Evolutionary conservation across 805 yeast species (phyloP).

Genomic region (Suhomyces sp.): DNA sequence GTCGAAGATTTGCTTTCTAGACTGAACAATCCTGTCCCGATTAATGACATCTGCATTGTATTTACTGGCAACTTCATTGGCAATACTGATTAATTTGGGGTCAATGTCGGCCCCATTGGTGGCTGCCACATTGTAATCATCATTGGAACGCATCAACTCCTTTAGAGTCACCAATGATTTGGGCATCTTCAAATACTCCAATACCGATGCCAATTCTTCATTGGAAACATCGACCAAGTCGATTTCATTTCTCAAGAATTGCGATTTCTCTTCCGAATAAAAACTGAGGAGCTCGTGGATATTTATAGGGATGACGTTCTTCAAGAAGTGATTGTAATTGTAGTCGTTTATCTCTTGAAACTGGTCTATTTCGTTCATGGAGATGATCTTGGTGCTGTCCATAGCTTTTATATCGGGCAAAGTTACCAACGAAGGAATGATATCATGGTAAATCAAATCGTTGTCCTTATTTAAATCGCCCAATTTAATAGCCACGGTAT

Average conservation of each 20-base stretch:
- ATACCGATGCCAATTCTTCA: conserved; percentile 72
- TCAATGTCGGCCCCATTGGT: conserved; percentile 24
- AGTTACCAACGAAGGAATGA: conserved; percentile 58
- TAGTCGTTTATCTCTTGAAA: conserved; percentile 40
- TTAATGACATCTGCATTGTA: conserved; percentile 35
- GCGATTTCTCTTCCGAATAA: conserved; percentile 88
- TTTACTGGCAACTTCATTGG: conserved; percentile 22
- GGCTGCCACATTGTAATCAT: conserved; percentile 4
- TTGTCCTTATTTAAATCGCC: conserved; percentile 69
- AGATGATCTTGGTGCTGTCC: conserved; percentile 63
- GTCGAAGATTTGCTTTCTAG: conserved; percentile 37
- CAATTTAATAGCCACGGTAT: conserved; percentile 36
- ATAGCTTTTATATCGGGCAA: conserved; percentile 65
- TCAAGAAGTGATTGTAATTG: conserved; percentile 56
- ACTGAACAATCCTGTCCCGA: conserved; percentile 22
- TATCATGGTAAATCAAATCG: conserved; percentile 83
- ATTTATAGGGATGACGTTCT: conserved; percentile 76
- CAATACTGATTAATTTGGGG: conserved; percentile 19
- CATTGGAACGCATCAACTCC: conserved; percentile 23
- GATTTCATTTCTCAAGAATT: conserved; percentile 64
- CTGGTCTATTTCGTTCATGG: conserved; percentile 46
- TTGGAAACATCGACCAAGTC: conserved; percentile 76
- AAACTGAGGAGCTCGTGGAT: conserved; percentile 84
- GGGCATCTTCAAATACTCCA: conserved; percentile 80
- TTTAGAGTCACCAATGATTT: conserved; percentile 56